phyloP scores from a whole-genome alignment of 805 yeast species.

The Wickerhamomyces mucosus region DNA sequence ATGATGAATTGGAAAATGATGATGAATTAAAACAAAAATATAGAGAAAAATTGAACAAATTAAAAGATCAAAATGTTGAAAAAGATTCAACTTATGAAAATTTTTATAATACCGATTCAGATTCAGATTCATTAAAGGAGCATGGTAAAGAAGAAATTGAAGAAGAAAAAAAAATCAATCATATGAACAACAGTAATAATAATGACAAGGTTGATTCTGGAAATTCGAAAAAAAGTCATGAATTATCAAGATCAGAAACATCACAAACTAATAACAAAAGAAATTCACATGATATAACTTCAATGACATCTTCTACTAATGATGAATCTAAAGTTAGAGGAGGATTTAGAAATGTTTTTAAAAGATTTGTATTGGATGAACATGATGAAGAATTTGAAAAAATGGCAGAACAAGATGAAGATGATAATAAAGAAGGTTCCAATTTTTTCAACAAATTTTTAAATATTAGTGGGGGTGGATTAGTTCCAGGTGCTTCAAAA shows the following conservation, averaged over 20 bases:
- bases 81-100: constrained; percentile 5
- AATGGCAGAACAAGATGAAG: constrained; percentile 12
- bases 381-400: constrained; percentile 5
- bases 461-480: constrained; percentile 24
- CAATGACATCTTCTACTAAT: too few relatives aligned
- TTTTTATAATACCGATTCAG: constrained; percentile 11
- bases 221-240: constrained; percentile 1
- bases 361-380: constrained; percentile 14
- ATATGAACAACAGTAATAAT: constrained; percentile 8
- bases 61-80: constrained; percentile 7
- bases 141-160: constrained; percentile 1
- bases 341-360: constrained; percentile 3
- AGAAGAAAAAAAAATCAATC: constrained; percentile 8
- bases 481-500: constrained; percentile 26
- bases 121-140: constrained; percentile 8
- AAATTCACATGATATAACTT: too few relatives aligned
- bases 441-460: constrained; percentile 23
- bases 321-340: too few relatives aligned
- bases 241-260: background rate
- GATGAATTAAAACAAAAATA: constrained; percentile 8
- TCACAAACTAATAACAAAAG: too few relatives aligned
- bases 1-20: constrained; percentile 3
- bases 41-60: constrained; percentile 9
- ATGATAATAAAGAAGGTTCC: constrained; percentile 15
- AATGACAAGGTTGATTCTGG: constrained; percentile 3